Conservation (phyloP, 371 early-diverging fungal genomes). For the Mortierella sp. region DNA sequence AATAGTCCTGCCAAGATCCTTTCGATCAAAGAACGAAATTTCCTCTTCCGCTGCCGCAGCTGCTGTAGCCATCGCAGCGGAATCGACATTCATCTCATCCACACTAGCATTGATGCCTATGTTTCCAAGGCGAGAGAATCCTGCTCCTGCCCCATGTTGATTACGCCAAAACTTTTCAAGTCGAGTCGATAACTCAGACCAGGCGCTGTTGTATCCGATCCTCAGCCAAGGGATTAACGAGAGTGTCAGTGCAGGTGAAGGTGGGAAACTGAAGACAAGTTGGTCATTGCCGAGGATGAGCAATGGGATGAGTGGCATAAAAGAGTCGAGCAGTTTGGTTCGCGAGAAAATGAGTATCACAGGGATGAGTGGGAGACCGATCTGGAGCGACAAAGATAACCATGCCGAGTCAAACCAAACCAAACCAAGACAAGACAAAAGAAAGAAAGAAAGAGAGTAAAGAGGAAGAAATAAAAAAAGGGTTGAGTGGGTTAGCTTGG, state of each 20-base stretch:
- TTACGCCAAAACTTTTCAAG: constrained; percentile 48
- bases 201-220: constrained; percentile 62
- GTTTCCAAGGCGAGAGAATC: constrained; percentile 36
- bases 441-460: neutral
- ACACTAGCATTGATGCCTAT: constrained; percentile 22
- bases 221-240: constrained; percentile 71
- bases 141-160: constrained; percentile 41
- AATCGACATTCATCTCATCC: constrained; percentile 26
- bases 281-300: constrained; percentile 58
- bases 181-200: constrained; percentile 48
- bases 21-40: constrained; percentile 46
- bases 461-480: too few species aligned
- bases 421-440: neutral
- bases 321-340: constrained; percentile 56
- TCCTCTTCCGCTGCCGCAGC: constrained; percentile 44
- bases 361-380: constrained; percentile 70
- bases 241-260: constrained; percentile 62
- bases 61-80: constrained; percentile 27
- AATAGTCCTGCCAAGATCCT: constrained; percentile 60
- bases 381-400: constrained; percentile 19
- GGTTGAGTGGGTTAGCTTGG: neutral
- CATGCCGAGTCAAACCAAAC: neutral
- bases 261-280: constrained; percentile 62
- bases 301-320: constrained; percentile 64
- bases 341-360: constrained; percentile 70